phyloP scores from a whole-genome alignment of 1,284 basidiomycete species.

The Pseudozyma flocculosa region DNA sequence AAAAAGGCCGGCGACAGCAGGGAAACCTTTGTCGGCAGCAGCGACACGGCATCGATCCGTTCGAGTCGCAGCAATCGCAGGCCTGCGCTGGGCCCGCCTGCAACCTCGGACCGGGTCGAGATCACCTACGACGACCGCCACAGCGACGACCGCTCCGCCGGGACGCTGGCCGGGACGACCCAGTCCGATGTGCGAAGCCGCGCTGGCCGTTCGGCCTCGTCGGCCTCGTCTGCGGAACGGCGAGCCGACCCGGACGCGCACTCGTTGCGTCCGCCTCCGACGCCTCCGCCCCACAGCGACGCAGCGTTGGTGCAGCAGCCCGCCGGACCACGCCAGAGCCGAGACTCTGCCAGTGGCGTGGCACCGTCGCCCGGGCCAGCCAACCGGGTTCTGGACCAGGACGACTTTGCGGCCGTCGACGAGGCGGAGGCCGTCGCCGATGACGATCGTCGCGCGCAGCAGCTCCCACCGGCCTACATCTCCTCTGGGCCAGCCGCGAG shows the following conservation, averaged over 20 bases:
- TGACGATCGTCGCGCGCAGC: slow-evolving; percentile 11
- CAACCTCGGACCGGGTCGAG: slow-evolving; percentile 13
- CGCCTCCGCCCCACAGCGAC: background rate
- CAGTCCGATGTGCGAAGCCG: too few species aligned
- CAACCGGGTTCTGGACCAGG: slow-evolving; percentile 15
- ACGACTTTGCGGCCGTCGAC: slow-evolving; percentile 39
- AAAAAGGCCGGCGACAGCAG: slow-evolving; percentile 1
- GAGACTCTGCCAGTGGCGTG: slow-evolving; percentile 1
- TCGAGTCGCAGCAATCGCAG: slow-evolving; percentile 14
- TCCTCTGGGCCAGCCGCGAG: slow-evolving; percentile 9
- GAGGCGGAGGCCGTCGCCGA: slow-evolving; percentile 23
- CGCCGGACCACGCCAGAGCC: too few species aligned
- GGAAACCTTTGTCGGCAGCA: slow-evolving; percentile 13
- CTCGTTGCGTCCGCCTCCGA: background rate
- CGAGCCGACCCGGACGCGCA: too few species aligned
- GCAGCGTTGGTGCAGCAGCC: background rate
- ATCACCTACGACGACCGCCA: slow-evolving; percentile 20
- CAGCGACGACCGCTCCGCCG: slow-evolving; percentile 3
- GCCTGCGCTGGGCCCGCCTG: slow-evolving; percentile 12
- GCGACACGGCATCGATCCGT: slow-evolving; percentile 20
- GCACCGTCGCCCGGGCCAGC: slow-evolving; percentile 4
- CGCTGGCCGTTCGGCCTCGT: too few species aligned
- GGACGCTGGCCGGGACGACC: too few species aligned
- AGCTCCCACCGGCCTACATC: slow-evolving; percentile 47
- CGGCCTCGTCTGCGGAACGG: too few species aligned